Percentiles rank a stretch among this genome's conserved stretches.
Evolutionary conservation across 306 rosid species (phyloP).

Genomic region (Castanopsis chinensis): DNA sequence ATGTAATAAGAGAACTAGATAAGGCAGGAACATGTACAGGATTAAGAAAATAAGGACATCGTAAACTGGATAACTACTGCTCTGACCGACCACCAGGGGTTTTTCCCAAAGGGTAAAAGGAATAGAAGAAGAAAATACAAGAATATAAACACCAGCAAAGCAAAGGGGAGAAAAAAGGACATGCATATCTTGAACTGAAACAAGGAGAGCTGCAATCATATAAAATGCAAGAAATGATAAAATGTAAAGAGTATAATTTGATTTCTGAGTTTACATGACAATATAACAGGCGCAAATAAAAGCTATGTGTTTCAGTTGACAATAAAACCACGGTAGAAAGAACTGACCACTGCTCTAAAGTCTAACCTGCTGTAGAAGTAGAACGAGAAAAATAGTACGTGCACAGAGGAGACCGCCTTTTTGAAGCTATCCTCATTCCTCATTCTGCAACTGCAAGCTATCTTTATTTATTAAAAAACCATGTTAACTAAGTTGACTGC

Average conservation of each 20-base stretch:
- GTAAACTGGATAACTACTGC: neutral
- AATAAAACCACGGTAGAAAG: neutral
- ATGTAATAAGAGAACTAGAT: neutral
- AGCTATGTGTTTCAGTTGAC: neutral
- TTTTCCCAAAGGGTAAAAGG: neutral
- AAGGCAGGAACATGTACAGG: neutral
- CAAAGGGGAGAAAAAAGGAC: neutral
- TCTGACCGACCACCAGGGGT: too few species aligned
- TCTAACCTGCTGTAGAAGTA: conserved; percentile 62
- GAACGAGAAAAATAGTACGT: conserved; percentile 59
- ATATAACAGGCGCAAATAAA: neutral
- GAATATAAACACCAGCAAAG: neutral
- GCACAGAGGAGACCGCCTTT: conserved; percentile 72
- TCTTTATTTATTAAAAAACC: neutral
- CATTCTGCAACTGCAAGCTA: neutral
- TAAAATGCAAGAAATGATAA: neutral
- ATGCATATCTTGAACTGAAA: neutral
- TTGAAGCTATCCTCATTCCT: conserved; percentile 57
- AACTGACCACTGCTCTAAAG: conserved; percentile 24
- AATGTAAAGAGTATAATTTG: neutral
- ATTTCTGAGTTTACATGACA: neutral
- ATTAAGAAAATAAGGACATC: neutral
- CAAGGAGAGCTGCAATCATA: neutral
- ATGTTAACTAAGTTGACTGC: neutral
- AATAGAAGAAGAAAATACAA: neutral